Base-by-base conservation (phyloP, 345 rosid species). In the Cardamine chenopodiifolia region DNA sequence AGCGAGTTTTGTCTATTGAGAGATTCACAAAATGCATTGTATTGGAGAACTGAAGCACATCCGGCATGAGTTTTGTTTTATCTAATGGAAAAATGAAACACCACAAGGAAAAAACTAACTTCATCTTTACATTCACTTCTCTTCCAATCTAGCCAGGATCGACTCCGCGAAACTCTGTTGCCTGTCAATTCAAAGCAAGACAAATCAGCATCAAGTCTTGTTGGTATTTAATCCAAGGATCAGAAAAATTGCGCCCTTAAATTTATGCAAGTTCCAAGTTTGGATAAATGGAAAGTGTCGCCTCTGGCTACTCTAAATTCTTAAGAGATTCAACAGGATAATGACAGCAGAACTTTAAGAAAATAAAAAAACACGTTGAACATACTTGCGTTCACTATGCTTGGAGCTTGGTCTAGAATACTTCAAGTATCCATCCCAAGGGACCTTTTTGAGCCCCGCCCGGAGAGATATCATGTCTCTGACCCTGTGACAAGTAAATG, bases 381-480 rank as follows among this genome's bases (percentile, higher is more conserved):
- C 90, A 88, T 96, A 96, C 99, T 96, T 96, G 79, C 80, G 84
- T 79, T 92, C 98, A 73, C 91, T 88, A 66, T 92, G 99, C 78
- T 90, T 92, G 12, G 99, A 89, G 81, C 97, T 90, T 28, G 99
- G 99, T 39, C 97, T 88, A 7, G 99, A 85, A 48, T 92, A 88
- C 83, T 96, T 96, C 78, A 96, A 79, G 81, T 92, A 96, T 80
- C 99, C 97, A 82, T 96, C 99, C 99, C 99, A 96, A 20, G 97
- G 97, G 68, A 96, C 99, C 83, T 85, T 96, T 79, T 85, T 92
- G 17, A 96, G 89, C 55, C 99, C 96, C 50, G 98, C 99, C 73
- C 96, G 85, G 39, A 77, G 82, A 45, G 99, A 96, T 80, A 92
- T 96, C 74, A 92, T 90, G 84, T 81, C 94, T 76, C 98, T 80